These are phyloP conservation scores for Fusarium neocosmosporiellum DNA, from an alignment of 2,329 filamentous ascomycete species.

Conservation along the genomic window DNA sequence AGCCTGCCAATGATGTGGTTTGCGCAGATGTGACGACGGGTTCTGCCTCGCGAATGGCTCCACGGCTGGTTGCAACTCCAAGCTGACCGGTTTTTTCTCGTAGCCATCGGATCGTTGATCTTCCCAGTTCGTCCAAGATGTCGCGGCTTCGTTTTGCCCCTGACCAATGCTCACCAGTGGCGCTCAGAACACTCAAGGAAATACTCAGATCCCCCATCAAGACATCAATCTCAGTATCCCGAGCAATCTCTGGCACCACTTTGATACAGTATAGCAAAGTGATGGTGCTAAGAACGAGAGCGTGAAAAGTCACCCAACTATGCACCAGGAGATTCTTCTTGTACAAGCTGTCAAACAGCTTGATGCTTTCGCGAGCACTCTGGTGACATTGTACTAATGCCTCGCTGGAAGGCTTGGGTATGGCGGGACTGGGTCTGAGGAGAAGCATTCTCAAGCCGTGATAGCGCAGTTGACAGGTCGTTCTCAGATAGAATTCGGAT, in stretches of 20 bases:
- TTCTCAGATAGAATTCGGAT: constrained; percentile 39
- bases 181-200: constrained; percentile 60
- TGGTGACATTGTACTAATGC: constrained; percentile 55
- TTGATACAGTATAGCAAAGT: constrained; percentile 64
- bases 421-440: constrained; percentile 62
- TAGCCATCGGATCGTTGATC: constrained; percentile 46
- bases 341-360: constrained; percentile 57
- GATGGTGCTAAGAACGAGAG: constrained; percentile 59
- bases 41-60: not conserved
- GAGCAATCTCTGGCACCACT: constrained; percentile 55
- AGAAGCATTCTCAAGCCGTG: constrained; percentile 62
- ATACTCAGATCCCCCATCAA: constrained; percentile 56
- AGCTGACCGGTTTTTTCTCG: constrained; percentile 6
- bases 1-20: constrained; percentile 1
- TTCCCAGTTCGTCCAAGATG: constrained; percentile 55
- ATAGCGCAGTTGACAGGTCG: constrained; percentile 58
- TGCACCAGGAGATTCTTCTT: constrained; percentile 57
- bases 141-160: constrained; percentile 60
- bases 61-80: not conserved
- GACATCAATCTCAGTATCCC: constrained; percentile 50
- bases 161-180: constrained; percentile 63
- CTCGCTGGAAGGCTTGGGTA: constrained; percentile 58
- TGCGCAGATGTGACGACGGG: not conserved
- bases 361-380: constrained; percentile 55
- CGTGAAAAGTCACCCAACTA: constrained; percentile 61